A percentile compares a stretch with the other conserved stretches of the same genome.
Evolutionary conservation across 2,329 filamentous ascomycete species (phyloP).

Genomic region (Neofusicoccum ribis): DNA sequence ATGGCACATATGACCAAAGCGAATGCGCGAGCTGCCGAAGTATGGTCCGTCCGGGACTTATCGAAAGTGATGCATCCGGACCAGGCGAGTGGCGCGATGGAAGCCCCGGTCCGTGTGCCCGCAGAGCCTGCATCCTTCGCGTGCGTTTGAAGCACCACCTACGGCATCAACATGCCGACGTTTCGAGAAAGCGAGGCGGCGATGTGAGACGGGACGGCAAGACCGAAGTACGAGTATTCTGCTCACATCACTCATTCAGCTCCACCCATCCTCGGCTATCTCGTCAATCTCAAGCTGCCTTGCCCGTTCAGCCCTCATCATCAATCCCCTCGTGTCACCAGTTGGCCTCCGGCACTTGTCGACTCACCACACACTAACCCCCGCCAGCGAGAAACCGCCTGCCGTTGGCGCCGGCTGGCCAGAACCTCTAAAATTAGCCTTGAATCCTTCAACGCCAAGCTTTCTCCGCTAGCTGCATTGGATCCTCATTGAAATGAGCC

Average conservation of each 20-base stretch:
- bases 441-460: constrained; percentile 3
- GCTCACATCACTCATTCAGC: too few relatives aligned
- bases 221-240: too few relatives aligned
- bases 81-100: not conserved
- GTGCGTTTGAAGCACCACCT: not conserved
- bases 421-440: constrained; percentile 10
- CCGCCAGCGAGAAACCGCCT: too few relatives aligned
- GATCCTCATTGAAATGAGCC: constrained; percentile 6
- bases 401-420: not conserved
- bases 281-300: too few relatives aligned
- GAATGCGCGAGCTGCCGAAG: too few relatives aligned
- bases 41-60: not conserved
- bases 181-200: too few relatives aligned
- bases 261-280: too few relatives aligned
- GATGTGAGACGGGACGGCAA: not conserved
- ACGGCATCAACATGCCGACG: not conserved
- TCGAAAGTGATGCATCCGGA: not conserved
- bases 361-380: not conserved
- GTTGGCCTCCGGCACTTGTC: not conserved
- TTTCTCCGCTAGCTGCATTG: not conserved
- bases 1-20: too few relatives aligned
- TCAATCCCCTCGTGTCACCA: not conserved
- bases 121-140: constrained; percentile 1
- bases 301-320: not conserved
- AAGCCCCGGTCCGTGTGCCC: not conserved